These are phyloP conservation scores for Uronychia setigera DNA, from an alignment of 73 alveolate species.

Conservation along the genomic window DNA sequence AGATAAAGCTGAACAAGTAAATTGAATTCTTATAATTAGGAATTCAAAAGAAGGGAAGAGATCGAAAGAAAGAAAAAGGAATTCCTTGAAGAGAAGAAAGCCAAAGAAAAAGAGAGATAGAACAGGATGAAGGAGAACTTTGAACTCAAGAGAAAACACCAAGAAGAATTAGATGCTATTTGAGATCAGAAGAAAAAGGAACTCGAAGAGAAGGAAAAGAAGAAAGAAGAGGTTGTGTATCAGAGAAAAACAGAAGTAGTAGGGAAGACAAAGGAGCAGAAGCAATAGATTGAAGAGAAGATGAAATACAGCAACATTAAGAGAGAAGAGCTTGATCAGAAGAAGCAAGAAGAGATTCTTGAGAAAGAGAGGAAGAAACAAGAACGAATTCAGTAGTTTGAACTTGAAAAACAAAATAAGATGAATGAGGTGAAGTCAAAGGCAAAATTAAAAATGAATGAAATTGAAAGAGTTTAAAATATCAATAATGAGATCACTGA, in stretches of 20 bases:
- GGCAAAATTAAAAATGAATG: not conserved
- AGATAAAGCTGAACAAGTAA: not conserved
- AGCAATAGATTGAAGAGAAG: not conserved
- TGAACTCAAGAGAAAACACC: not conserved
- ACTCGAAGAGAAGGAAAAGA: not conserved
- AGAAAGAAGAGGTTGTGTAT: not conserved
- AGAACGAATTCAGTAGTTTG: not conserved
- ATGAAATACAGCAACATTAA: not conserved
- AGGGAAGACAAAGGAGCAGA: not conserved
- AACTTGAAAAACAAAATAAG: not conserved
- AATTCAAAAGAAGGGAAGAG: not conserved
- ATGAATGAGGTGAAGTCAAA: not conserved
- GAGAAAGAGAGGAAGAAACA: not conserved
- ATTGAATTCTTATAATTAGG: not conserved
- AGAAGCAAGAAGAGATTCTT: not conserved
- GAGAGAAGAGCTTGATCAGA: not conserved
- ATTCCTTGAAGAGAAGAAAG: not conserved
- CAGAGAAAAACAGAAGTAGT: not conserved
- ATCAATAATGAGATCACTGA: not conserved
- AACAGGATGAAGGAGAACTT: not conserved
- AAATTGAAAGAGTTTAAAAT: not conserved
- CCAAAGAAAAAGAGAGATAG: not conserved
- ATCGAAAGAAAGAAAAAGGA: not conserved
- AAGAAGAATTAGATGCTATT: not conserved
- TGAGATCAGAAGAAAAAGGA: not conserved